Evolutionary conservation across 2,329 filamentous ascomycete species (phyloP).

Genomic region (Hypoxylon rubiginosum): DNA sequence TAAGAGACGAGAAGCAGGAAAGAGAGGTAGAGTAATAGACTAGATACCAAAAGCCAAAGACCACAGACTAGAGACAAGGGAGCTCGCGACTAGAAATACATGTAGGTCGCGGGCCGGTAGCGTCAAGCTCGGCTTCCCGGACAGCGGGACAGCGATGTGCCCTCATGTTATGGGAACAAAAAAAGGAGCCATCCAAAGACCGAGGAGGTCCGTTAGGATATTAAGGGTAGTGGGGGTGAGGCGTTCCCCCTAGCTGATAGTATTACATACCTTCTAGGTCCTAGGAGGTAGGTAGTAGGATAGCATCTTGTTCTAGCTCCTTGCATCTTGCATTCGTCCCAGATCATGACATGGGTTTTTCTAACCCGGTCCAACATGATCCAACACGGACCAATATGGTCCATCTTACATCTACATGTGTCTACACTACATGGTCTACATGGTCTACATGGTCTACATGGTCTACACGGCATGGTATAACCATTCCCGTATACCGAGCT

Average conservation of each 20-base stretch:
- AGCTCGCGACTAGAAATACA: conserved; percentile 31
- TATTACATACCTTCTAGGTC: too few species aligned
- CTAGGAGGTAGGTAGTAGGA: conserved; percentile 27
- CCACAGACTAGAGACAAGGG: conserved; percentile 4
- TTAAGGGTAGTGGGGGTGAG: conserved; percentile 26
- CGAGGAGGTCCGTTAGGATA: conserved; percentile 26
- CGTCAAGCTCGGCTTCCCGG: conserved; percentile 37
- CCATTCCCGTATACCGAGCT: conserved; percentile 26
- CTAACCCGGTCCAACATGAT: not conserved
- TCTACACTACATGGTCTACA: too few species aligned
- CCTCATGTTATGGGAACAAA: not conserved
- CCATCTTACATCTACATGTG: too few species aligned
- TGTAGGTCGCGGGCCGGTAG: conserved; percentile 22
- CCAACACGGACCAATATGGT: too few species aligned
- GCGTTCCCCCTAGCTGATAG: too few species aligned
- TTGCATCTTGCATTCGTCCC: conserved; percentile 21
- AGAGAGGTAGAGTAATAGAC: conserved; percentile 21
- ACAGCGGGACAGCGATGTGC: conserved; percentile 22
- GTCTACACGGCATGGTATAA: not conserved
- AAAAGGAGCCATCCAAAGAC: conserved; percentile 21
- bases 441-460: not conserved
- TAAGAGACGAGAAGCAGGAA: not conserved
- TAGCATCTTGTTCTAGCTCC: conserved; percentile 28
- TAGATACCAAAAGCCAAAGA: not conserved
- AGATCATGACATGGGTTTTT: conserved; percentile 1